Evolutionary conservation across 2,329 filamentous ascomycete species (phyloP), one percentile per base, ranked within the genome.

Genomic region (Geoglossum cookeanum): DNA sequence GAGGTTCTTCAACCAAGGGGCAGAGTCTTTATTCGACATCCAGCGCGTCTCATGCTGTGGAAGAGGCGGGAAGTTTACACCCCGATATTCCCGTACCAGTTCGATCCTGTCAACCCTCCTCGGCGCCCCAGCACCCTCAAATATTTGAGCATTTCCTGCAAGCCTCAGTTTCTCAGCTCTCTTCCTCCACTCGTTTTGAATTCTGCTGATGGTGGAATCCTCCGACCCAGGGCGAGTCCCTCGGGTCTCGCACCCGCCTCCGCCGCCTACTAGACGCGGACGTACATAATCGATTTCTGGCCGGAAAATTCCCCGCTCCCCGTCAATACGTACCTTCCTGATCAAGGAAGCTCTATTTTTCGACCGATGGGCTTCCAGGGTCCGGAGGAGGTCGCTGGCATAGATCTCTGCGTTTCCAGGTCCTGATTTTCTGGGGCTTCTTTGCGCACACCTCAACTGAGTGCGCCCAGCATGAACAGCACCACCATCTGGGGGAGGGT

Each of bases 301-400:
- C 6, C n/a, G 42, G n/a, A 22, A 22, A 17, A 22, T 1, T 22
- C 4, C 4, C 4, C 5, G 42, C 2, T 15, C 6, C 15, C 15
- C 42, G 5, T 45, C n/a, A 58, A 29, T 11, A 51, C 30, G 62
- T 59, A 68, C 59, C 59, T 65, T 68, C 56, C 69, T 68, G 51
- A 71, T 63, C 39, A 71, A 55, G 30, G 64, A 63, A 39, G 65
- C 65, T 51, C 67, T 65, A 60, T 73, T 73, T 9, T 63, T 63
- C 11, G 61, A 61, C 45, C 71, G 69, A 61, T 73, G 71, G 29
- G 69, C 70, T 57, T 70, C 67, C 35, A 73, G 64, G 4, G 71
- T 73, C 57, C 66, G 67, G 33, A 61, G 60, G 27, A 71, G 65
- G 55, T 67, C 70, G 54, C 66, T 63, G 32, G 63, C 61, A 57